phyloP scores from a whole-genome alignment of 306 rosid genomes.

The Fragaria iinumae region DNA sequence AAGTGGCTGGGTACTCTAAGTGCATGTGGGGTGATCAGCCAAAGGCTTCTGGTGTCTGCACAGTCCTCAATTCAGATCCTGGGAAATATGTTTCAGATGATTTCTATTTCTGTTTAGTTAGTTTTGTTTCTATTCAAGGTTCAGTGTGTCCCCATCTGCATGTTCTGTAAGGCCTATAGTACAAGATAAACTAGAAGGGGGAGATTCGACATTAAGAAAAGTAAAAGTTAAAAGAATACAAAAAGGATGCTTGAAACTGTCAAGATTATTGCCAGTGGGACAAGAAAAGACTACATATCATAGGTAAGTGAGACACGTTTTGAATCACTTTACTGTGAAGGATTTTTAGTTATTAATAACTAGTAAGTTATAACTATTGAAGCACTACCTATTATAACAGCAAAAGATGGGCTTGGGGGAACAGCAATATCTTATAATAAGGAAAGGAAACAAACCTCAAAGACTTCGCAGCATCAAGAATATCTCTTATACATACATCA shows the following conservation, averaged over 20 bases:
- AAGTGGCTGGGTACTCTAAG: neutral
- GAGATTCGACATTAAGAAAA: neutral
- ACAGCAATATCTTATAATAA: neutral
- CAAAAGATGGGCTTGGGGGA: neutral
- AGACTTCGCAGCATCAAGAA: slow-evolving; percentile 61
- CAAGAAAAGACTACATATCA: neutral
- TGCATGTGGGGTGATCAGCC: neutral
- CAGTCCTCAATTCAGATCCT: neutral
- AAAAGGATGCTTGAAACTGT: neutral
- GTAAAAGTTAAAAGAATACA: neutral
- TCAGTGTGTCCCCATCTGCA: neutral
- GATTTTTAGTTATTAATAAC: neutral
- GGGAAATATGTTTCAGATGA: neutral
- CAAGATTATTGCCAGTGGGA: neutral
- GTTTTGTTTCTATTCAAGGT: neutral
- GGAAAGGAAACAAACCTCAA: slow-evolving; percentile 47
- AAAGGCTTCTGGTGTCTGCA: neutral
- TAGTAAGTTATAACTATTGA: neutral
- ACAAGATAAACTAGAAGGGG: neutral
- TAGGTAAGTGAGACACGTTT: neutral
- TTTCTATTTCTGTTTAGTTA: neutral
- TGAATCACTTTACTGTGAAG: neutral
- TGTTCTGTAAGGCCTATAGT: neutral
- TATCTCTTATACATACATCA: slow-evolving; percentile 58
- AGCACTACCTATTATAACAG: neutral